These are phyloP conservation scores for Lichtheimia ramosa DNA, from an alignment of 371 early-diverging fungal genomes.

Conservation along the genomic window DNA sequence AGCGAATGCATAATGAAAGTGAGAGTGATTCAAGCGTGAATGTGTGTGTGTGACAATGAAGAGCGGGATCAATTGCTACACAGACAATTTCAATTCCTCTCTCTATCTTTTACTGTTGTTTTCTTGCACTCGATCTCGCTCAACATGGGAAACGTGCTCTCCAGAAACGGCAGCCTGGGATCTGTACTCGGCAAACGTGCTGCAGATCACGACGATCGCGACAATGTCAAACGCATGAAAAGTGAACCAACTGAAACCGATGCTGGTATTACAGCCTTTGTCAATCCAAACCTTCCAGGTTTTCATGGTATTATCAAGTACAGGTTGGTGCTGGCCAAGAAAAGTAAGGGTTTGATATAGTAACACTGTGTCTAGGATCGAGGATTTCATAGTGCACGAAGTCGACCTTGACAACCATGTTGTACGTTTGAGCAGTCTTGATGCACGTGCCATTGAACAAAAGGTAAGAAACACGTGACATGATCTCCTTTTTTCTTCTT, in stretches of 20 bases:
- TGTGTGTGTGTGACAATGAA: no score
- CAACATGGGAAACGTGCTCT: slow-evolving; percentile 9
- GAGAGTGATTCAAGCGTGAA: no score
- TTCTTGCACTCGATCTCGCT: background rate
- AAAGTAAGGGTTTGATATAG: background rate
- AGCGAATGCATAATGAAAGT: no score
- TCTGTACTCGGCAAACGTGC: background rate
- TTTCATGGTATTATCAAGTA: slow-evolving; percentile 80
- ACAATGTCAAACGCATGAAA: slow-evolving; percentile 15
- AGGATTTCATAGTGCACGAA: slow-evolving; percentile 95
- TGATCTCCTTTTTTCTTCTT: no score
- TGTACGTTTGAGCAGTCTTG: slow-evolving; percentile 60
- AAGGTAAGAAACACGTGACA: slow-evolving; percentile 10
- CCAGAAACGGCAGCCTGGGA: background rate
- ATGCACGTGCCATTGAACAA: slow-evolving; percentile 24
- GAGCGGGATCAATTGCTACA: no score
- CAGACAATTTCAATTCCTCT: no score
- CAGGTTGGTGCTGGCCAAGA: slow-evolving; percentile 42
- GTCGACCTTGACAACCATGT: slow-evolving; percentile 77
- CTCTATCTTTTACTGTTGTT: no score
- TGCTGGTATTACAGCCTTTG: slow-evolving; percentile 79
- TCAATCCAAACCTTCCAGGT: slow-evolving; percentile 58
- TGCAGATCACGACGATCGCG: background rate
- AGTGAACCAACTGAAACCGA: slow-evolving; percentile 51
- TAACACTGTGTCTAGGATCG: background rate